Conservation (phyloP, 768 basidiomycete species). For the Tylopilus sp. region DNA sequence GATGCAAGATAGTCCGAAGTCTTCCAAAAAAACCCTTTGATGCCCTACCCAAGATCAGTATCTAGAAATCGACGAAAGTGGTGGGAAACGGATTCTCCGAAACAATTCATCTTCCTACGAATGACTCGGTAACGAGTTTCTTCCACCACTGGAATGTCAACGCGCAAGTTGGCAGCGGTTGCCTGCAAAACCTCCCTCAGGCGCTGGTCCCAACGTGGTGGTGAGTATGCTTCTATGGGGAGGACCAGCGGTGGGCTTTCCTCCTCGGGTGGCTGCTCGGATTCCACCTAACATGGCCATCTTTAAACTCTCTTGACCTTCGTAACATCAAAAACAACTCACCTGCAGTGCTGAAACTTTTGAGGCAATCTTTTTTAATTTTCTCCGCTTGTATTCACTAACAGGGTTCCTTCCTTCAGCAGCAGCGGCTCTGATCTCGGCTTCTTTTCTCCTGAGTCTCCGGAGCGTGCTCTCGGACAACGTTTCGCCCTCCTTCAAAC, state of each 20-base stretch:
- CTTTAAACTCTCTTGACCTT: not conserved
- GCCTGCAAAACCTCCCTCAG: too few relatives aligned
- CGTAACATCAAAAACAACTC: constrained; percentile 1
- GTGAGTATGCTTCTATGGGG: not conserved
- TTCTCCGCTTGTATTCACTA: constrained; percentile 22
- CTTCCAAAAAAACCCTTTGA: not conserved
- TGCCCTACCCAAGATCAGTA: not conserved
- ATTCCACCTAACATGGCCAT: not conserved
- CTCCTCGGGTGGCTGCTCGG: not conserved
- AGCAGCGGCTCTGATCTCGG: constrained; percentile 17
- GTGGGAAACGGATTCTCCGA: too few relatives aligned
- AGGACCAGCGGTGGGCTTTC: not conserved
- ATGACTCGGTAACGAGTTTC: not conserved
- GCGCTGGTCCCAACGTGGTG: not conserved
- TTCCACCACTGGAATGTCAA: not conserved
- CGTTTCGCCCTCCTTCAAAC: constrained; percentile 21
- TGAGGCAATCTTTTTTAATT: constrained; percentile 11
- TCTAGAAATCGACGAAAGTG: not conserved
- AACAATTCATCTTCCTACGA: not conserved
- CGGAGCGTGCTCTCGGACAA: constrained; percentile 26
- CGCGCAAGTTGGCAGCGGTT: too few relatives aligned
- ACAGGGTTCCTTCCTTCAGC: constrained; percentile 22
- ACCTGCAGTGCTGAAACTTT: constrained; percentile 7
- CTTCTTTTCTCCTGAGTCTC: constrained; percentile 23
- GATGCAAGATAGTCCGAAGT: not conserved